Conservation (phyloP, 2,329 filamentous ascomycete genomes). For the Pseudogymnoascus sp. region DNA sequence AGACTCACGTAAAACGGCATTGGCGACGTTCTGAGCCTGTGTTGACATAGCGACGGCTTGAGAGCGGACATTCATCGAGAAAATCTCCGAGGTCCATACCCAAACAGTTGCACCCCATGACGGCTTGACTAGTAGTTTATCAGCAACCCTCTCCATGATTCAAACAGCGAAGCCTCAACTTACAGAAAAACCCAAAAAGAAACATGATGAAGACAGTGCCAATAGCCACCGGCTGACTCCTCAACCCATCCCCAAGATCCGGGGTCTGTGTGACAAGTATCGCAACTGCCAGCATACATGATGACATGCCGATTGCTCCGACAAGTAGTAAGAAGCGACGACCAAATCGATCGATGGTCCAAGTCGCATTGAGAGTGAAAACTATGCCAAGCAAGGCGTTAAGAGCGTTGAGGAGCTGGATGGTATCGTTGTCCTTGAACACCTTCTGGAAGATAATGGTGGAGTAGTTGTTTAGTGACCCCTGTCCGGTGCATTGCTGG, state of each 20-base stretch:
- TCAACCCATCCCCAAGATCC: conserved; percentile 33
- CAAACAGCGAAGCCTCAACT: conserved; percentile 11
- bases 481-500: conserved; percentile 47
- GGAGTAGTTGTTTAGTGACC: conserved; percentile 46
- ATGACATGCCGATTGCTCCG: conserved; percentile 45
- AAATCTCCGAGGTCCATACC: conserved; percentile 30
- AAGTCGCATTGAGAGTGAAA: conserved; percentile 47
- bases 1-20: neutral
- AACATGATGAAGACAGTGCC: conserved; percentile 29
- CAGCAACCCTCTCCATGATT: neutral
- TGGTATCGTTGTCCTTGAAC: conserved; percentile 38
- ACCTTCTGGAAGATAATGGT: conserved; percentile 49
- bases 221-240: conserved; percentile 36
- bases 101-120: conserved; percentile 26
- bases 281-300: conserved; percentile 45
- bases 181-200: conserved; percentile 21
- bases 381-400: conserved; percentile 48
- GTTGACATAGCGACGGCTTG: conserved; percentile 18
- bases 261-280: conserved; percentile 45
- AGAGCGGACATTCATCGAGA: conserved; percentile 28
- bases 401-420: conserved; percentile 48
- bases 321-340: conserved; percentile 44
- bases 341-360: conserved; percentile 47
- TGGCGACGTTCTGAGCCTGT: neutral
- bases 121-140: neutral